Evolutionary conservation across 345 rosid species (phyloP).

Genomic region (Lepidium aucheri): DNA sequence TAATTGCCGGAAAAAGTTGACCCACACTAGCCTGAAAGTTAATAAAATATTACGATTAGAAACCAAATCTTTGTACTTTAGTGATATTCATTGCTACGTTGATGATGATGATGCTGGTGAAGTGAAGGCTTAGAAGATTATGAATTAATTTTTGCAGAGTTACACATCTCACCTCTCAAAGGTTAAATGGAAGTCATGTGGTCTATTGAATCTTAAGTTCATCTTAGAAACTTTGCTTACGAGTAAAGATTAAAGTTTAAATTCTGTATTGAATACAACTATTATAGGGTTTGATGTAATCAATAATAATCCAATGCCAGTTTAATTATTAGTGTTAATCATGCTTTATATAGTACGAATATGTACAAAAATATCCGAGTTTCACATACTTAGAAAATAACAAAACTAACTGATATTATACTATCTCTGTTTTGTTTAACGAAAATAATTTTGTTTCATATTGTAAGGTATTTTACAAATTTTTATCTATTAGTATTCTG

Average conservation of each 20-base stretch:
- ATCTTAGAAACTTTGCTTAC: not conserved
- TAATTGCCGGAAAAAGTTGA: slow-evolving; percentile 13
- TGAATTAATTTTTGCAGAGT: not conserved
- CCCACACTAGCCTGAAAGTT: slow-evolving; percentile 15
- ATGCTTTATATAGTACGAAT: no score
- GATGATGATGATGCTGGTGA: slow-evolving; percentile 4
- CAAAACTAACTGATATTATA: no score
- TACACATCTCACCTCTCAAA: not conserved
- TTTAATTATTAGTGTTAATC: no score
- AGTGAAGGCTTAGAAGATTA: not conserved
- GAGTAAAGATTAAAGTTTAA: not conserved
- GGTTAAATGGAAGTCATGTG: not conserved
- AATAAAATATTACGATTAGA: not conserved
- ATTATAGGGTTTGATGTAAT: not conserved
- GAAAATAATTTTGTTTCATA: no score
- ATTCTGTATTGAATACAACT: not conserved
- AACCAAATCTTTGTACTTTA: slow-evolving; percentile 8
- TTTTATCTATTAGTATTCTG: no score
- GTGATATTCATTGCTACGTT: not conserved
- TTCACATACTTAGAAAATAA: no score
- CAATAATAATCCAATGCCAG: not conserved
- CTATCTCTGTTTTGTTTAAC: no score
- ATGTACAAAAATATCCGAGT: no score
- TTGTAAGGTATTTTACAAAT: no score
- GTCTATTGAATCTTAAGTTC: not conserved